These are phyloP conservation scores for Metarhizium sp. DNA, from an alignment of 2,329 filamentous ascomycete genomes.

Conservation along the genomic window DNA sequence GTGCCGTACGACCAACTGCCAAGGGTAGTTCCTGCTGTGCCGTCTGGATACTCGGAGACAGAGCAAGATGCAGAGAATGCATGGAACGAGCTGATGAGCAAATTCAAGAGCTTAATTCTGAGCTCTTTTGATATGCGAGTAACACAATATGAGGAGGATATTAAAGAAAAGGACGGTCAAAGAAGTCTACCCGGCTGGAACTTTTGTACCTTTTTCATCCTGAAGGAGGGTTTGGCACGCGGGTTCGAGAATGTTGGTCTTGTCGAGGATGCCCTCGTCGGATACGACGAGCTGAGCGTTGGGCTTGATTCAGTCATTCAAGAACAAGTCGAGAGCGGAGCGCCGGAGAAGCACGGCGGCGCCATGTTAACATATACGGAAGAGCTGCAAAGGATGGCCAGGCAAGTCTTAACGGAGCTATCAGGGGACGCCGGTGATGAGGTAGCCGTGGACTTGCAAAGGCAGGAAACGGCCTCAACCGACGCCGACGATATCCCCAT, in stretches of 20 bases:
- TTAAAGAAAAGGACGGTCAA: conserved; percentile 86
- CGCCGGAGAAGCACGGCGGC: conserved; percentile 58
- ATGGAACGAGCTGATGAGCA: conserved; percentile 75
- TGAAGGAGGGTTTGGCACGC: conserved; percentile 88
- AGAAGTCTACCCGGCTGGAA: conserved; percentile 90
- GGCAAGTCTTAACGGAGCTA: conserved; percentile 36
- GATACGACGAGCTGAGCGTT: conserved; percentile 87
- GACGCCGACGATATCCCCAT: conserved; percentile 49
- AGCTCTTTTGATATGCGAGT: conserved; percentile 86
- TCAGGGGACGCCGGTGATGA: conserved; percentile 22
- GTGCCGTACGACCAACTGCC: conserved; percentile 57
- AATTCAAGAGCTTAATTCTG: conserved; percentile 80
- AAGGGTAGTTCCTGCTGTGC: conserved; percentile 52
- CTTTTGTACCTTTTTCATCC: conserved; percentile 97
- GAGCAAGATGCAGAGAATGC: conserved; percentile 71
- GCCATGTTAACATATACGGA: conserved; percentile 64
- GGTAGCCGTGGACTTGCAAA: conserved; percentile 42
- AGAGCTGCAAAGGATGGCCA: conserved; percentile 55
- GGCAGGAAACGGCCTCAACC: conserved; percentile 27
- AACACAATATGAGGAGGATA: conserved; percentile 92
- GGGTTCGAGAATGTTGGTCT: conserved; percentile 95
- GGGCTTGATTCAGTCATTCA: conserved; percentile 76
- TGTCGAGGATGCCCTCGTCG: conserved; percentile 87
- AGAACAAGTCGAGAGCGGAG: conserved; percentile 55
- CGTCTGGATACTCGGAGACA: conserved; percentile 57